phyloP scores from a whole-genome alignment of 2,329 filamentous ascomycete genomes.

The Berkeleyomyces basicola region DNA sequence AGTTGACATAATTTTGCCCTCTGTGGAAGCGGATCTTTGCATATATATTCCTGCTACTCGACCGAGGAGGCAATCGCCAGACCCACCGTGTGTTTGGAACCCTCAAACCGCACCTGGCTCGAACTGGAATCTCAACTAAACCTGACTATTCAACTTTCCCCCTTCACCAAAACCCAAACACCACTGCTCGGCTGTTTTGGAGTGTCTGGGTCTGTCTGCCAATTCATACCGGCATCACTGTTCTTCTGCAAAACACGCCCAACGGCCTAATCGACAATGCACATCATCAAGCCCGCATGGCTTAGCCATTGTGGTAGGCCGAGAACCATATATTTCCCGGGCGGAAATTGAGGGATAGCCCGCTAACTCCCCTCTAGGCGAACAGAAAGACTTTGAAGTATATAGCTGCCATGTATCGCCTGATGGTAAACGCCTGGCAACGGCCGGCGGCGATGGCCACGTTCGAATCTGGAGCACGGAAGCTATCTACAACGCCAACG shows the following conservation, averaged over 20 bases:
- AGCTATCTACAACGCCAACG: slow-evolving; percentile 66
- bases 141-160: not conserved
- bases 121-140: not conserved
- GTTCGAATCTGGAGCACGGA: slow-evolving; percentile 97
- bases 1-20: not conserved
- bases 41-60: not conserved
- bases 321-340: not conserved
- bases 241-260: not conserved
- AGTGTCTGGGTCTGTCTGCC: not conserved
- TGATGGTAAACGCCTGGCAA: slow-evolving; percentile 80
- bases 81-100: not conserved
- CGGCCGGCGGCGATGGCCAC: slow-evolving; percentile 91
- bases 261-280: slow-evolving; percentile 37
- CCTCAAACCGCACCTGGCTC: not conserved
- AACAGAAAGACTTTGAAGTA: slow-evolving; percentile 96
- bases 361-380: slow-evolving; percentile 27
- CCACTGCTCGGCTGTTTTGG: not conserved
- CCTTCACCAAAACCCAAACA: not conserved
- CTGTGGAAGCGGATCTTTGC: not conserved
- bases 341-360: no score
- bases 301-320: slow-evolving; percentile 60
- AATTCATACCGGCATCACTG: not conserved
- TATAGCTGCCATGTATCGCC: slow-evolving; percentile 97
- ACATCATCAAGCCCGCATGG: slow-evolving; percentile 89
- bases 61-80: not conserved